These are phyloP conservation scores for Mortierella claussenii DNA, from an alignment of 192 early-diverging fungal species.

Conservation along the genomic window DNA sequence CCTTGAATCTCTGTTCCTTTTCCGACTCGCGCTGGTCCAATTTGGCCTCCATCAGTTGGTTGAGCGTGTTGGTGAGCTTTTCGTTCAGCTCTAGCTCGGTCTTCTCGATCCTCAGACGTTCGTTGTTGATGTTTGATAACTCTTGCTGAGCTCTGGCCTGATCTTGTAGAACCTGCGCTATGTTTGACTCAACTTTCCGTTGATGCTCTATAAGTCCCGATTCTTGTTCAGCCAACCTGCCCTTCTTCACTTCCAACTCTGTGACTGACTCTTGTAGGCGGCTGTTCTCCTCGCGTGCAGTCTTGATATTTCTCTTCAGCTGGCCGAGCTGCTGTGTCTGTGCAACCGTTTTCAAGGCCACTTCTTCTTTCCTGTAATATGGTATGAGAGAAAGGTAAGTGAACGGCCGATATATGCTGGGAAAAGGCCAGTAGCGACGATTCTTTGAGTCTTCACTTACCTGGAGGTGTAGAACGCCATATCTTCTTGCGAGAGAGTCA, in stretches of 20 bases:
- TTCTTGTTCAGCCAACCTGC: slow-evolving; percentile 61
- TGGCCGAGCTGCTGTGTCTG: slow-evolving; percentile 76
- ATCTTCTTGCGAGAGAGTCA: slow-evolving; percentile 49
- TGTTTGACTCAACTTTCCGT: slow-evolving; percentile 39
- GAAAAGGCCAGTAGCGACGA: not conserved
- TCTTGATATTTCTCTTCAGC: slow-evolving; percentile 74
- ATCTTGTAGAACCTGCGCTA: slow-evolving; percentile 44
- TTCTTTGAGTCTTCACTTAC: slow-evolving; percentile 9
- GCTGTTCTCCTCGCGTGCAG: slow-evolving; percentile 67
- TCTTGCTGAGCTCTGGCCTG: slow-evolving; percentile 60
- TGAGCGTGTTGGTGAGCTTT: slow-evolving; percentile 80
- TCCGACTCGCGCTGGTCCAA: slow-evolving; percentile 88
- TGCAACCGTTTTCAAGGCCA: slow-evolving; percentile 69
- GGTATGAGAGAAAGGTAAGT: not conserved
- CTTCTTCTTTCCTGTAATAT: slow-evolving; percentile 76
- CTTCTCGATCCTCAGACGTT: slow-evolving; percentile 72
- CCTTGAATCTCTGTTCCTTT: slow-evolving; percentile 78
- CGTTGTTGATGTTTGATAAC: slow-evolving; percentile 66
- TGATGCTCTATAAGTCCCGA: slow-evolving; percentile 48
- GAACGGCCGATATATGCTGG: not conserved
- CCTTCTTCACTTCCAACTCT: slow-evolving; percentile 59
- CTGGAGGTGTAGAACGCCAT: slow-evolving; percentile 66
- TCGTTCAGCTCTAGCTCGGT: slow-evolving; percentile 85
- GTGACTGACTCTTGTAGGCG: slow-evolving; percentile 67
- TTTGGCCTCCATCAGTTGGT: slow-evolving; percentile 82